Base-by-base conservation (phyloP, 1,284 basidiomycete genomes). In the Ceratobasidium sp. region DNA sequence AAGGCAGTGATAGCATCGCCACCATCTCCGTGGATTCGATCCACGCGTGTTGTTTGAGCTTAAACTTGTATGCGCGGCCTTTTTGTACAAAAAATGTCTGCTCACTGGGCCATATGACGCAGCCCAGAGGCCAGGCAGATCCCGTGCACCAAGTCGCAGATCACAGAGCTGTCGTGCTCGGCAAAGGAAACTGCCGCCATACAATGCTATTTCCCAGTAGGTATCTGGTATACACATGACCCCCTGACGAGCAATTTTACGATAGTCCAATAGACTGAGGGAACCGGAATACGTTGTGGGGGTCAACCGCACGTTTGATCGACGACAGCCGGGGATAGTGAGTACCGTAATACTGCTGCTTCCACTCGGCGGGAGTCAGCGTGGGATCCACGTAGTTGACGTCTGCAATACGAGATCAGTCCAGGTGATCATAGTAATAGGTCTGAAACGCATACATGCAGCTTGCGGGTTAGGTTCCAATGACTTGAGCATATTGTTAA, bases 401-500 rank as follows among this genome's bases (percentile, higher is more conserved):
- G 72, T 73, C n/a, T n/a, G 70, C 46, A 75, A 43, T 30, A 64
- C 70, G 1, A 64, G 72, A 38, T 75, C 73, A n/a, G n/a, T n/a
- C n/a, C n/a, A n/a, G n/a, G n/a, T n/a, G n/a, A n/a, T n/a, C n/a
- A n/a, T n/a, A n/a, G n/a, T n/a, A n/a, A n/a, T n/a, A n/a, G n/a
- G 2, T 43, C 21, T 38, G 1, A 38, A 30, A 38, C 46, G 44
- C 62, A 64, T 50, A 64, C 62, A 64, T 26, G 62, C 62, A 23
- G 44, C 47, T 50, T 64, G 54, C 8, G 67, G 71, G 66, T 71
- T 73, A 7, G 58, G 44, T 7, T 38, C 75, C 67, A 73, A 72
- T 32, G 71, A 57, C 49, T 57, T 2, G n/a, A n/a, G n/a, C n/a
- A 78, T 73, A 14, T 78, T 49, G 46, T 80, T 73, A 30, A 80